Evolutionary conservation across 73 alveolate species (phyloP).

Genomic region (Tetrahymena borealis): DNA sequence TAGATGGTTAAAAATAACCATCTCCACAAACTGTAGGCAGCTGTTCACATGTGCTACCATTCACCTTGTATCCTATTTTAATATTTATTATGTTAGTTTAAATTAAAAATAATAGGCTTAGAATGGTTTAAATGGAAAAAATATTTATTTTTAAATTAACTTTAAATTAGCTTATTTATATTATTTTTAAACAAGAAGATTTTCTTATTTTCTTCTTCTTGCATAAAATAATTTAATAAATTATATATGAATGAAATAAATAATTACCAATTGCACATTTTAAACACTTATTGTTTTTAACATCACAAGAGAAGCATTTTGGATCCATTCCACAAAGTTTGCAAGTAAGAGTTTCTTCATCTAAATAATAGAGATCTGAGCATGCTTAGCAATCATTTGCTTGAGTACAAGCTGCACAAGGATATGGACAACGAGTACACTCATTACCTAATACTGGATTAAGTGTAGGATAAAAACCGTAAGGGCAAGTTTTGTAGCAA

Average conservation of each 20-base stretch:
- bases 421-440: neutral
- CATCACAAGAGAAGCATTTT: neutral
- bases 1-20: neutral
- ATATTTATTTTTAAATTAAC: too few relatives aligned
- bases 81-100: neutral
- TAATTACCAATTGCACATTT: neutral
- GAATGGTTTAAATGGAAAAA: neutral
- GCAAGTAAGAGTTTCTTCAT: neutral
- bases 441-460: neutral
- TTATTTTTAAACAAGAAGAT: too few relatives aligned
- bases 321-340: neutral
- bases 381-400: neutral
- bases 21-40: neutral
- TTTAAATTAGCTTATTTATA: too few relatives aligned
- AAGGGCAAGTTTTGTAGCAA: neutral
- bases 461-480: neutral
- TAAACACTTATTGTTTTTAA: neutral
- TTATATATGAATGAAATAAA: too few relatives aligned
- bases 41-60: neutral
- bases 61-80: neutral
- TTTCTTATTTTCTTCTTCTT: too few relatives aligned
- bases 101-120: neutral
- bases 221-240: neutral
- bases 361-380: neutral
- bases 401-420: neutral